These are phyloP conservation scores for Adansonia gregorii DNA, from an alignment of 441 rosid species.

Conservation along the genomic window DNA sequence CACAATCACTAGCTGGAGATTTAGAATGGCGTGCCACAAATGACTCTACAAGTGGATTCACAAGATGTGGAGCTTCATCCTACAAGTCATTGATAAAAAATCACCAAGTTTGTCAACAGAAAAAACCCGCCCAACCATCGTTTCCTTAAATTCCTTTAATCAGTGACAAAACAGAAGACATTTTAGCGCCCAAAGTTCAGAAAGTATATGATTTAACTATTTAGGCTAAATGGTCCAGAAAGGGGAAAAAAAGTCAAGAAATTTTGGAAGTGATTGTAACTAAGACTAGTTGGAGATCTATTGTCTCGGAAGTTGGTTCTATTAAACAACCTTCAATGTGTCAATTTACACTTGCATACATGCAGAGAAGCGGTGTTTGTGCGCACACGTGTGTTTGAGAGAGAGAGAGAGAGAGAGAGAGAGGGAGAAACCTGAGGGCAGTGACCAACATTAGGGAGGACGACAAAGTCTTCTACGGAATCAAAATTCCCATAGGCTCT, in stretches of 20 bases:
- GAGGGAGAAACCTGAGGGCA: slow-evolving; percentile 76
- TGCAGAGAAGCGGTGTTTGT: not conserved
- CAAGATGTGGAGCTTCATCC: slow-evolving; percentile 90
- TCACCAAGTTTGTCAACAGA: not conserved
- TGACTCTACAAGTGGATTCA: slow-evolving; percentile 80
- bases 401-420: not conserved
- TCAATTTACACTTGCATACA: not conserved
- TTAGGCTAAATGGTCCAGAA: not conserved
- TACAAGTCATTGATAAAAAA: slow-evolving; percentile 26
- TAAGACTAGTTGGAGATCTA: not conserved
- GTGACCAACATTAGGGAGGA: slow-evolving; percentile 82
- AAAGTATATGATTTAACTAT: not conserved
- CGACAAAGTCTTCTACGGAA: slow-evolving; percentile 71
- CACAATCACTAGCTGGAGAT: slow-evolving; percentile 28
- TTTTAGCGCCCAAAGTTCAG: not conserved
- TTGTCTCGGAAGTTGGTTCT: not conserved
- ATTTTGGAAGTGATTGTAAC: not conserved
- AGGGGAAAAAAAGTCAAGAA: not conserved
- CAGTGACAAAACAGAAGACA: not conserved
- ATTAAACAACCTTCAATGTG: not conserved
- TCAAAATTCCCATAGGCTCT: slow-evolving; percentile 61
- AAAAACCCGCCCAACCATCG: not conserved
- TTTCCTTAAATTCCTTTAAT: not conserved
- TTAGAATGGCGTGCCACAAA: slow-evolving; percentile 66
- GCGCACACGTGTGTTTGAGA: accelerated